A percentile compares a stretch with the other conserved stretches of the same genome.
Evolutionary conservation across 2,329 filamentous ascomycete genomes (phyloP).

Genomic region (Fusarium sp.): DNA sequence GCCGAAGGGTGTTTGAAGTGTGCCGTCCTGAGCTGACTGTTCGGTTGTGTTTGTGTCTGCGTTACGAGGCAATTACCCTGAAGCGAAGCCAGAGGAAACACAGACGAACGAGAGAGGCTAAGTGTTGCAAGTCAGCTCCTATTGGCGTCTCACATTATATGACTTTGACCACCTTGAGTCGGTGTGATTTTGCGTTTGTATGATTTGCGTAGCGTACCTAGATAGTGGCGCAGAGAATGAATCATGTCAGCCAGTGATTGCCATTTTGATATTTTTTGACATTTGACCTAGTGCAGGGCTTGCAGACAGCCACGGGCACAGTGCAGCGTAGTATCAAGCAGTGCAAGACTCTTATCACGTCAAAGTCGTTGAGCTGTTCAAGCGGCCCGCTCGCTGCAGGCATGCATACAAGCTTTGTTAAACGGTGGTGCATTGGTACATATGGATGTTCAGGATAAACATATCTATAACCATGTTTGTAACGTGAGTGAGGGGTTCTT

Average conservation of each 20-base stretch:
- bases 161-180: neutral
- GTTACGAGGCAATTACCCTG: slow-evolving; percentile 18
- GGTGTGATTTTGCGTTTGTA: neutral
- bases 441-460: neutral
- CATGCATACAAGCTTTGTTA: neutral
- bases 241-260: neutral
- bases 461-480: neutral
- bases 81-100: slow-evolving; percentile 5
- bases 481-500: slow-evolving; percentile 8
- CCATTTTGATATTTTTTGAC: neutral
- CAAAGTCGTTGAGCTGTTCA: neutral
- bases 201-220: neutral
- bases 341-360: neutral
- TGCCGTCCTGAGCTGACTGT: slow-evolving; percentile 2
- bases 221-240: neutral
- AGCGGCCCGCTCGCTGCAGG: slow-evolving; percentile 8
- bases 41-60: slow-evolving; percentile 30
- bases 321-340: neutral
- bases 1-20: slow-evolving; percentile 2
- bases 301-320: slow-evolving; percentile 2
- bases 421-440: neutral
- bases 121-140: slow-evolving; percentile 29
- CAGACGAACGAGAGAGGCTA: neutral
- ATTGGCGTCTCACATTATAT: slow-evolving; percentile 16
- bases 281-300: slow-evolving; percentile 20